Percentiles rank a stretch among this genome's conserved stretches.
phyloP scores from a whole-genome alignment of 1,139 yeast genomes.

The Blastobotrys serpentis region DNA sequence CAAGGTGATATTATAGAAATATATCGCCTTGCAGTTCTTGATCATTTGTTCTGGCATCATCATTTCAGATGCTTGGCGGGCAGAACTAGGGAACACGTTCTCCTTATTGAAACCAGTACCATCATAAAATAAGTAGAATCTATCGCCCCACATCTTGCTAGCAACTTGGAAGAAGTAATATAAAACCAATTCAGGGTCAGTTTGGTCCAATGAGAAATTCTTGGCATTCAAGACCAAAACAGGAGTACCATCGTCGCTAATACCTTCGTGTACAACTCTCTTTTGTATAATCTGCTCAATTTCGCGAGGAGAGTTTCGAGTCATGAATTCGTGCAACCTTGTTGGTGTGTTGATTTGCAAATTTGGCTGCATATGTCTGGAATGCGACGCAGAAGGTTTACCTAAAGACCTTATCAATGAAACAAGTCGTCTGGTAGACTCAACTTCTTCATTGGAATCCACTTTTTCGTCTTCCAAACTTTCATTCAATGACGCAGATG shows the following conservation, averaged over 20 bases:
- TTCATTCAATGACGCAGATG: neutral
- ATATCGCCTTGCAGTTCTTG: conserved; percentile 54
- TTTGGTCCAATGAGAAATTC: conserved; percentile 43
- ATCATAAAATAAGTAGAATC: conserved; percentile 63
- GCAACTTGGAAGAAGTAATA: conserved; percentile 67
- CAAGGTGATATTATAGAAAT: conserved; percentile 62
- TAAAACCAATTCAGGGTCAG: conserved; percentile 56
- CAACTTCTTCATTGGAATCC: conserved; percentile 23
- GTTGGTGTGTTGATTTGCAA: conserved; percentile 19
- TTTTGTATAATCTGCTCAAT: conserved; percentile 46
- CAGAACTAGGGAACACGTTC: conserved; percentile 37
- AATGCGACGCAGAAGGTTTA: conserved; percentile 24
- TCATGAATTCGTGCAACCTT: conserved; percentile 70
- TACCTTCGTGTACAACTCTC: conserved; percentile 59
- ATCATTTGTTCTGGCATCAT: conserved; percentile 50
- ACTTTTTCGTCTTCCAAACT: neutral
- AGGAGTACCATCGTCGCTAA: conserved; percentile 73
- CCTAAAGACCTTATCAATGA: conserved; percentile 30
- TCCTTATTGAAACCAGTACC: conserved; percentile 58
- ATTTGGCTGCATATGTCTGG: conserved; percentile 15
- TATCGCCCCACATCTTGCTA: conserved; percentile 71
- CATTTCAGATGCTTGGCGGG: conserved; percentile 23
- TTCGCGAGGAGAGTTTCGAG: conserved; percentile 59
- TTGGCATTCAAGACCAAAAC: conserved; percentile 56
- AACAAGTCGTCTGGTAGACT: conserved; percentile 25